phyloP scores from a whole-genome alignment of 2,329 filamentous ascomycete species.

The Ophiostoma pallidulum region DNA sequence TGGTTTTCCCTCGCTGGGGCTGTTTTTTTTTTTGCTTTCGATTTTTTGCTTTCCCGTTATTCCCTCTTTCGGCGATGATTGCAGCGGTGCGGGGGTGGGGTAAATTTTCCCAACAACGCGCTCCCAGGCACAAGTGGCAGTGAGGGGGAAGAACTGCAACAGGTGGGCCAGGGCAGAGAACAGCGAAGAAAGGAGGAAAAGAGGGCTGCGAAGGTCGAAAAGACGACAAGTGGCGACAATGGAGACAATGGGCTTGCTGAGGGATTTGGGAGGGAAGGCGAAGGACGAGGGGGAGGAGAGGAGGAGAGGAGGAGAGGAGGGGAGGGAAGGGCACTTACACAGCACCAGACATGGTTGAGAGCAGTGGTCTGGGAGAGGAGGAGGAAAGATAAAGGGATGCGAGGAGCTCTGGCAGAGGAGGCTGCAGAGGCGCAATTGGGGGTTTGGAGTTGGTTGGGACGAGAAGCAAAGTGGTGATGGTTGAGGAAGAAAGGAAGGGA shows the following conservation, averaged over 20 bases:
- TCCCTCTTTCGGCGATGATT: neutral
- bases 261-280: neutral
- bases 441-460: neutral
- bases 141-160: neutral
- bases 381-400: neutral
- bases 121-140: neutral
- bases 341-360: conserved; percentile 49
- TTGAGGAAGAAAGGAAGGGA: neutral
- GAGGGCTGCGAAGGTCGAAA: no score
- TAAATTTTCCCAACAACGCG: conserved; percentile 9
- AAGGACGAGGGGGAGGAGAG: neutral
- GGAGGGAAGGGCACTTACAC: conserved; percentile 45
- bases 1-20: neutral
- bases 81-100: conserved; percentile 18
- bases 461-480: neutral
- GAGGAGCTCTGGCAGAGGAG: neutral
- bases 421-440: no score
- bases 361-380: conserved; percentile 1
- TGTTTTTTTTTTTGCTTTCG: neutral
- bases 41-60: neutral
- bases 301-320: neutral
- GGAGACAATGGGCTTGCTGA: neutral
- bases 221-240: neutral
- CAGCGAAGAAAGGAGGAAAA: conserved; percentile 14
- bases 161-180: neutral